Base-by-base conservation (phyloP, 306 rosid species). In the Cajanus cajan region DNA sequence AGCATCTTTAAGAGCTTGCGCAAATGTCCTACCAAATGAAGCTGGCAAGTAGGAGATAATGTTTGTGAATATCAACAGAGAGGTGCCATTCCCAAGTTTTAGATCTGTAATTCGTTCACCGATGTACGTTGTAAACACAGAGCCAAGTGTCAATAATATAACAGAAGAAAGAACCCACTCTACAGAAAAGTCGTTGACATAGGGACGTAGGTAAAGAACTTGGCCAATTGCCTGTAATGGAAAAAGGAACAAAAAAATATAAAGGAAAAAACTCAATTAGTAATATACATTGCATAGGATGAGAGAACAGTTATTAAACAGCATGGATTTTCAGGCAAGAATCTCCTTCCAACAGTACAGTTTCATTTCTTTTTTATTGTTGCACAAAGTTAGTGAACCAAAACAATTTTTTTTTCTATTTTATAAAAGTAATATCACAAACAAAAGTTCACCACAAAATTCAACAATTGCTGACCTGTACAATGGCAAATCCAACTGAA, bases 41-140 rank as follows among this genome's bases (percentile, higher is more conserved):
- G 97, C 97, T 36, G 97, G 97, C 86, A 94, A 88, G 87, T 94
- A 94, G 82, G 98, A 94, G 80, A 94, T 94, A 80, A 92, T 94
- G 87, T 94, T 94, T 36, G 97, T 94, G 91, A 94, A 94, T 70
- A 94, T 94, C 85, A 94, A 87, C 79, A 94, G 98, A 36, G 98
- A 94, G 40, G 98, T 94, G 31, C 97, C 98, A 64, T 92, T 94
- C 78, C 98, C 98, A 51, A 94, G 97, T 90, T 94, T 94, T 47
- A 94, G 86, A 85, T 94, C 97, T 9, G 97, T 82, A 83, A 92
- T 94, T 66, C 89, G 85, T 78, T 94, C 97, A 25, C 98, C 97
- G 12, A 94, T 90, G 81, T 92, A 94, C 4, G 97, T 92, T 43
- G 98, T 94, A 54, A 94, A 70, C 61, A 88, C 89, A 6, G 98